These are phyloP conservation scores for Logfia minima DNA, from an alignment of 129 eudicot species.

Conservation along the genomic window DNA sequence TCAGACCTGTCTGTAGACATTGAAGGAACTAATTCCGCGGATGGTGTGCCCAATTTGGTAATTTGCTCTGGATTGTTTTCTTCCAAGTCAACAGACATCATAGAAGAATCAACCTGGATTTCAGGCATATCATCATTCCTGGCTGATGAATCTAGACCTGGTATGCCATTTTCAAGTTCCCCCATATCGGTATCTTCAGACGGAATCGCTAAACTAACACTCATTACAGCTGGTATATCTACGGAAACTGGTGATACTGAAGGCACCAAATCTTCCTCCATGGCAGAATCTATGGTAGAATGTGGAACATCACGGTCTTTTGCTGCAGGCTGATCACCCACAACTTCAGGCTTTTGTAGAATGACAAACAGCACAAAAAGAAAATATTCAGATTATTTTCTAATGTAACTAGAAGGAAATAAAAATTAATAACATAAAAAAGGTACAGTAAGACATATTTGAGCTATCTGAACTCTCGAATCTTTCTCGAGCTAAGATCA, in stretches of 20 bases:
- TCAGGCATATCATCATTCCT: constrained; percentile 50
- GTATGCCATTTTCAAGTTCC: constrained; percentile 58
- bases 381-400: constrained; percentile 1
- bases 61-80: constrained; percentile 59
- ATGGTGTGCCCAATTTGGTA: constrained; percentile 41
- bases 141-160: constrained; percentile 69
- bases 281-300: constrained; percentile 34
- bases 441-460: not conserved
- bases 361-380: constrained; percentile 19
- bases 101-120: constrained; percentile 32
- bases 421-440: not conserved
- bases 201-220: constrained; percentile 35
- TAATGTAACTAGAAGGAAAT: not conserved
- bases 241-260: constrained; percentile 38
- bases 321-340: constrained; percentile 34
- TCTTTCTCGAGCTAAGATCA: not conserved
- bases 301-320: constrained; percentile 34
- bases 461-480: not conserved
- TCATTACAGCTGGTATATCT: constrained; percentile 35
- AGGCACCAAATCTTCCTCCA: constrained; percentile 32
- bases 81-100: constrained; percentile 49
- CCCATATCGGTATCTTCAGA: constrained; percentile 52
- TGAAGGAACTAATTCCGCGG: constrained; percentile 58
- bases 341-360: constrained; percentile 48
- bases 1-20: constrained; percentile 88